Base-by-base conservation (phyloP, 768 basidiomycete genomes). In the Rhodotorula kratochvilovae region DNA sequence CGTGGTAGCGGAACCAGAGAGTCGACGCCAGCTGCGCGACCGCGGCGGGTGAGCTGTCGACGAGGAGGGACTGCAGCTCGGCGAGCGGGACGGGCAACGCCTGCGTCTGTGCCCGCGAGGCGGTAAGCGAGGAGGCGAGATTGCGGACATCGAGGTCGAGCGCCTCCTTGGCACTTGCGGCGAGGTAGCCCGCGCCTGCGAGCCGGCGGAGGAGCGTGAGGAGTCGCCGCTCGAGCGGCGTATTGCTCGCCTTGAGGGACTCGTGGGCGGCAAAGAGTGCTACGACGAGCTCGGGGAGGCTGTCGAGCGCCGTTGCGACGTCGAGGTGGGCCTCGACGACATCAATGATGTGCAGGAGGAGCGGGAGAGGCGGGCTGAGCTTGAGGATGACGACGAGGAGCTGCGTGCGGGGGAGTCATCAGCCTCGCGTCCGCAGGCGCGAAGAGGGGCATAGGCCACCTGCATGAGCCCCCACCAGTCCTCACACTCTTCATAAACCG, bases 41-140 rank as follows among this genome's bases (percentile, higher is more conserved):
- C n/a, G 67, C 68, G 3, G n/a, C 16, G 4, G 61, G 56, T 0
- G 70, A 63, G 16, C 57, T 36, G 65, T 72, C 71, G 74, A 61
- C 23, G 33, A 56, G 36, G 48, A 75, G 68, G 7, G 67, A 33
- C 33, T 66, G 67, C 21, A 75, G 43, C n/a, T 75, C 74, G 35
- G 55, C 50, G 7, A 66, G 42, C 19, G 61, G 50, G 43, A 63
- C 5, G 23, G 54, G 60, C 48, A 65, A 36, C 42, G 46, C 35
- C 27, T 35, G 58, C 15, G 36, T 39, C 4, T 57, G 45, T 13
- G 33, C 33, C 31, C n/a, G n/a, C 21, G 43, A 11, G 15, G 56
- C 29, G 12, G 46, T 16, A 16, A 19, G 45, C 25, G 57, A 48
- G 13, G 29, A 19, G 25, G 29, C 36, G 39, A 35, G 21, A 21